phyloP scores from a whole-genome alignment of 495 filamentous ascomycete genomes.

The Penicillium longicatenatum region DNA sequence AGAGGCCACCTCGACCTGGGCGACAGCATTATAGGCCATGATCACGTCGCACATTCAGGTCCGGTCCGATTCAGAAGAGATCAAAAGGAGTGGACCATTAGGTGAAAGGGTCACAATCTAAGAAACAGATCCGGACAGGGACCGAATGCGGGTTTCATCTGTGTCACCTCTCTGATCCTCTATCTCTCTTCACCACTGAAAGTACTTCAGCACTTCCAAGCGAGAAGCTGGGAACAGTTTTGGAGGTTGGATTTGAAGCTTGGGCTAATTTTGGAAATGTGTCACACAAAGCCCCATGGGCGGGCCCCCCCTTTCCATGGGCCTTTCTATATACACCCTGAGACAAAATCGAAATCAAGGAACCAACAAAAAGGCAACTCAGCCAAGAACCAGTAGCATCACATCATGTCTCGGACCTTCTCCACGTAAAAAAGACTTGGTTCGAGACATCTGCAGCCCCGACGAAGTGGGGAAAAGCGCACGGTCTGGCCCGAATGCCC shows the following conservation, averaged over 20 bases:
- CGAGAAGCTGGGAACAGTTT: neutral
- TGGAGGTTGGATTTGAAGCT: neutral
- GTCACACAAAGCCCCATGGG: neutral
- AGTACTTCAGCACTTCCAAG: no score
- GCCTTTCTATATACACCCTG: neutral
- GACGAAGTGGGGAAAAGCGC: neutral
- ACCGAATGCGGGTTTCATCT: slow-evolving; percentile 10
- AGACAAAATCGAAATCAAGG: slow-evolving; percentile 2
- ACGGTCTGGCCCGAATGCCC: slow-evolving; percentile 9
- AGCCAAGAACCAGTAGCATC: neutral
- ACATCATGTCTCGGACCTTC: slow-evolving; percentile 10
- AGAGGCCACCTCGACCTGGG: slow-evolving; percentile 45
- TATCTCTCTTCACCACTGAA: neutral
- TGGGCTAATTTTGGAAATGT: slow-evolving; percentile 1
- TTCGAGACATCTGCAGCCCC: slow-evolving; percentile 4
- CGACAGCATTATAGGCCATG: slow-evolving; percentile 53
- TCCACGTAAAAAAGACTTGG: neutral
- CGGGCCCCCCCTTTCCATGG: neutral
- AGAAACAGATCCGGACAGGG: slow-evolving; percentile 2
- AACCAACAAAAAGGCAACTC: slow-evolving; percentile 5
- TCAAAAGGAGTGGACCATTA: slow-evolving; percentile 8
- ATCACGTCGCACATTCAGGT: slow-evolving; percentile 11
- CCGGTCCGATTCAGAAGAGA: slow-evolving; percentile 7
- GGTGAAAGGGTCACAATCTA: slow-evolving; percentile 4
- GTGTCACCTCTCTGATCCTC: slow-evolving; percentile 4